Base-by-base conservation (phyloP, 2,329 filamentous ascomycete species). In the Cladosporium colombiae region DNA sequence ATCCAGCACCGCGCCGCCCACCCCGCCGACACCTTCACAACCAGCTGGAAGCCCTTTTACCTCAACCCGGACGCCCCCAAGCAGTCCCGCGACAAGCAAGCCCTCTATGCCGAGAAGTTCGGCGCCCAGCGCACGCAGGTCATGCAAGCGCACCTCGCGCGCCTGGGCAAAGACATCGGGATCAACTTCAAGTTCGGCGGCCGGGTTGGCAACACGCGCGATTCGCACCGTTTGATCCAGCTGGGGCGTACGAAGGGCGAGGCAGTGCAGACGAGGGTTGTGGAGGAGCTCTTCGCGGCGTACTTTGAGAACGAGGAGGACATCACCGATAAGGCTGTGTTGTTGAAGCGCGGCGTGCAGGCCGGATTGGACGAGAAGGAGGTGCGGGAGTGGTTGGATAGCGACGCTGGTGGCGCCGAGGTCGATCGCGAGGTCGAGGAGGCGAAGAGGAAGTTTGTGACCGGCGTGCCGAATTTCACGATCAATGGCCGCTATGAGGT, bases 1-100 rank as follows among this genome's bases (percentile, higher is more conserved):
- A 76, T 81, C 81, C 85, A 72, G 81, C 83, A 46, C 82, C 91
- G 72, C 49, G 27, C 67, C 70, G 87, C 89, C 0, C 79, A 81
- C 59, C 85, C 81, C 11, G 77, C 83, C 46, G 90, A 94, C 78
- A 91, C 84, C 23, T 93, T 96, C 80, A 84, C 83, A 56, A 86
- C 91, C 16, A 85, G 84, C 67, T 96, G 91, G 91, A 84, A 86
- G 67, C 90, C 92, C 1, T 96, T 91, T 80, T 93, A 94, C 76
- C 85, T 96, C 62, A 88, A 93, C 73, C 90, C 91, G 0, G 81
- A 82, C 56, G 81, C 86, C 0, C 84, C 89, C 0, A 80, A 81
- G 55, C 3, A 46, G 23, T 79, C 75, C 58, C 74, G 81, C 65
- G 81, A 84, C 71, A 88, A 88, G 73, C 75, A 82, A 74, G 78